Conservation (phyloP, 192 early-diverging fungal genomes). For the Rhizophagus prolifer region DNA sequence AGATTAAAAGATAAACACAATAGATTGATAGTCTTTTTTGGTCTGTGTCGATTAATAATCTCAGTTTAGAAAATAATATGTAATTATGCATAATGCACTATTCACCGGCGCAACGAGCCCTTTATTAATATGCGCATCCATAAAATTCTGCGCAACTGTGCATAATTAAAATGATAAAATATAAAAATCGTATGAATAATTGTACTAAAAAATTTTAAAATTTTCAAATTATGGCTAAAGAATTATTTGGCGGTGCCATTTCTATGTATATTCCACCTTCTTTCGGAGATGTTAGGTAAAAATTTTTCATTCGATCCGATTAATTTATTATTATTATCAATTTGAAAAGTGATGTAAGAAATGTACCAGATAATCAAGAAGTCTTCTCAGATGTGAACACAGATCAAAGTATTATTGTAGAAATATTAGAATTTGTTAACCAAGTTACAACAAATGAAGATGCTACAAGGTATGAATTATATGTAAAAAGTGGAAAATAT, state of each 20-base stretch:
- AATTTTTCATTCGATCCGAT: not conserved
- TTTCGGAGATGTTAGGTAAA: constrained; percentile 60
- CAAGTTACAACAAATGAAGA: constrained; percentile 47
- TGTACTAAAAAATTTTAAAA: no score
- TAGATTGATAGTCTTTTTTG: no score
- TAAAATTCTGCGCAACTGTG: no score
- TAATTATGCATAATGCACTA: no score
- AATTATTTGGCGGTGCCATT: constrained; percentile 73
- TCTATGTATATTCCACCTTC: constrained; percentile 53
- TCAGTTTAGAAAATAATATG: no score
- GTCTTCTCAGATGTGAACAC: constrained; percentile 73
- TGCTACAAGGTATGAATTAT: constrained; percentile 50
- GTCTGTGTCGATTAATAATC: no score
- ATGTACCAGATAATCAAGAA: constrained; percentile 91
- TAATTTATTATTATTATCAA: not conserved
- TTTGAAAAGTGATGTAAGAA: constrained; percentile 63
- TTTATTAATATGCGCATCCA: no score
- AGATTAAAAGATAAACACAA: no score
- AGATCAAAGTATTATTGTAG: constrained; percentile 84
- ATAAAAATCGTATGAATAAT: no score
- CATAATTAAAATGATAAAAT: no score
- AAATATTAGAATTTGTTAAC: constrained; percentile 71
- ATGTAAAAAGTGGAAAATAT: not conserved
- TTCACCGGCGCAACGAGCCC: no score
- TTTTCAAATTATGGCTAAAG: not conserved